Conservation (phyloP, 2,329 filamentous ascomycete genomes). For the Domatiomyces catenatus region DNA sequence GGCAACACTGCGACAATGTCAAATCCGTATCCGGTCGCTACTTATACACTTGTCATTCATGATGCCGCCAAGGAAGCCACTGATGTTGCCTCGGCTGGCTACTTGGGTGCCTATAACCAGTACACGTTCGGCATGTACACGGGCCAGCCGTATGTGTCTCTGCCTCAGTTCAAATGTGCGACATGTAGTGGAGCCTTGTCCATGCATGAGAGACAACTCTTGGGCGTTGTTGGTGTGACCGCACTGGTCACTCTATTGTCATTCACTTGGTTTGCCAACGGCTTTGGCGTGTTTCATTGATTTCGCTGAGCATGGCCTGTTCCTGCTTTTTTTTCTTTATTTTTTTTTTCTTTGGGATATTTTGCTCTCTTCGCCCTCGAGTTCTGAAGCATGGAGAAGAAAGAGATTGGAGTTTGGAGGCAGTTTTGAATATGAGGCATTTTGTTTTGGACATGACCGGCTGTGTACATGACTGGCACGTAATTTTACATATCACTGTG, state of each 20-base stretch:
- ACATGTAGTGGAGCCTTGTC: constrained; percentile 41
- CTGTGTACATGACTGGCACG: constrained; percentile 5
- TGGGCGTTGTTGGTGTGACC: constrained; percentile 42
- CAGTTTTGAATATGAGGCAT: neutral
- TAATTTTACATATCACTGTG: neutral
- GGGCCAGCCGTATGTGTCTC: constrained; percentile 21
- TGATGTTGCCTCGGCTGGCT: constrained; percentile 38
- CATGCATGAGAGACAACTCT: constrained; percentile 37
- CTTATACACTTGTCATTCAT: constrained; percentile 48
- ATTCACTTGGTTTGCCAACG: constrained; percentile 38
- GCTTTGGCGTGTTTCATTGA: constrained; percentile 21
- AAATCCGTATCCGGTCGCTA: constrained; percentile 40
- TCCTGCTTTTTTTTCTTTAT: neutral
- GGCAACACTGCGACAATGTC: constrained; percentile 32
- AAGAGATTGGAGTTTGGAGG: neutral
- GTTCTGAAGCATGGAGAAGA: constrained; percentile 3
- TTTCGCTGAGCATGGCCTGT: neutral
- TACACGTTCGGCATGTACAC: constrained; percentile 51
- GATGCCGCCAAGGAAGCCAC: constrained; percentile 40
- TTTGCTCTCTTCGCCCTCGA: neutral
- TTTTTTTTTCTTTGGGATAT: neutral
- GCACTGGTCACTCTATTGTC: constrained; percentile 41
- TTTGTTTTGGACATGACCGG: constrained; percentile 3
- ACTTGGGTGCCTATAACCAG: constrained; percentile 36
- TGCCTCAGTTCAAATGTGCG: constrained; percentile 38